phyloP scores from a whole-genome alignment of 1,284 basidiomycete species.

The Macrocystidia cucumis region DNA sequence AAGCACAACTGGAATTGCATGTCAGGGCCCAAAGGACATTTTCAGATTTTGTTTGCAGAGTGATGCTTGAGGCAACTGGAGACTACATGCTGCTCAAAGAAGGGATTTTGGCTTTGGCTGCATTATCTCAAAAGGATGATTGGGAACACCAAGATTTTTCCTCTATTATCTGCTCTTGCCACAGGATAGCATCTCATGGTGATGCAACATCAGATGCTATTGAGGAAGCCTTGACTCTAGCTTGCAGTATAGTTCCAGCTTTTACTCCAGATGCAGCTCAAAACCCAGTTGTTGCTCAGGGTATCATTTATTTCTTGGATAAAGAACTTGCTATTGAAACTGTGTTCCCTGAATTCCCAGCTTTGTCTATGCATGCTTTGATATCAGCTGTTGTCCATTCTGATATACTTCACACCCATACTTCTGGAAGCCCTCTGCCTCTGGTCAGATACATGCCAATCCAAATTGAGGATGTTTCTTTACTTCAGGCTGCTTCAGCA shows the following conservation, averaged over 20 bases:
- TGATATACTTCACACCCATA: no score
- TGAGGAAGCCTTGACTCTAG: neutral
- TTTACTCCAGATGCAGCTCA: neutral
- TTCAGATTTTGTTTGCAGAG: neutral
- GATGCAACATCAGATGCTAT: neutral
- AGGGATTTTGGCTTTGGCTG: neutral
- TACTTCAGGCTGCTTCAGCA: neutral
- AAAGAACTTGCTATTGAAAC: neutral
- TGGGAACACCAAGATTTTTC: neutral
- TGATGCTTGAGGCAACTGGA: neutral
- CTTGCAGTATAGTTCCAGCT: neutral
- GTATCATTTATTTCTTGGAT: neutral
- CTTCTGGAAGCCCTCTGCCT: no score
- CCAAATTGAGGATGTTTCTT: neutral
- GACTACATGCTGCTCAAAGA: neutral
- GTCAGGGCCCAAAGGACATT: neutral
- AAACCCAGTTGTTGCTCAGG: neutral
- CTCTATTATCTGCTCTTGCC: neutral
- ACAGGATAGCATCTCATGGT: neutral
- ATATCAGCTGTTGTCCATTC: neutral
- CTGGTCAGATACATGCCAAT: no score
- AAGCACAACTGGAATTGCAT: slow-evolving; percentile 1
- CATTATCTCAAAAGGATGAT: slow-evolving; percentile 1
- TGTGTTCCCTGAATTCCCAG: neutral
- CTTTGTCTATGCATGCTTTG: neutral